These are phyloP conservation scores for Eugenia klotzschiana DNA, from an alignment of 441 rosid genomes.

Conservation along the genomic window DNA sequence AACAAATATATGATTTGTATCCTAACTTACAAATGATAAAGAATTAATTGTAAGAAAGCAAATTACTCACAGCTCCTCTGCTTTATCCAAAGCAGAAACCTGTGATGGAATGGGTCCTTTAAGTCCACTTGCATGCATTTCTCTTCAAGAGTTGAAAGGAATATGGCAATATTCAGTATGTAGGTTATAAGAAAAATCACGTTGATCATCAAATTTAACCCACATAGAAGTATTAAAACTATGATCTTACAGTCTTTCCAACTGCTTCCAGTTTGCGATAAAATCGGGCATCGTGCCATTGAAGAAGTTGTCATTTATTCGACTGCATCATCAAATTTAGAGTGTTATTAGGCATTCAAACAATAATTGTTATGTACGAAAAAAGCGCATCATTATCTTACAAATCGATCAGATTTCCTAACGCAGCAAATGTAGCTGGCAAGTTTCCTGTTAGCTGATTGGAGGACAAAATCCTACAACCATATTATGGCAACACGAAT, in stretches of 20 bases:
- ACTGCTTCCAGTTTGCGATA: conserved; percentile 35
- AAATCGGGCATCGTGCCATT: conserved; percentile 19
- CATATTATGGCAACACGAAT: background rate
- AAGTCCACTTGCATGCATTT: conserved; percentile 30
- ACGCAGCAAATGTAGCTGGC: conserved; percentile 16
- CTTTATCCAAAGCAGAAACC: conserved; percentile 11
- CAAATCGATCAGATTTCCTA: conserved; percentile 27
- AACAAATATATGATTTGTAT: background rate
- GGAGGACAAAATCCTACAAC: conserved; percentile 26
- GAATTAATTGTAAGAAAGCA: background rate
- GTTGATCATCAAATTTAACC: background rate
- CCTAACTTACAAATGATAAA: background rate
- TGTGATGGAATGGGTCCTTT: conserved; percentile 30
- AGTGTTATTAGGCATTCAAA: background rate
- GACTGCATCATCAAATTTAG: background rate
- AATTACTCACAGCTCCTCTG: conserved; percentile 23
- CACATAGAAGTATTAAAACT: background rate
- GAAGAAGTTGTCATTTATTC: conserved; percentile 28
- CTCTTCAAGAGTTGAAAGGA: conserved; percentile 7
- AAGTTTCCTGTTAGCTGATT: conserved; percentile 25
- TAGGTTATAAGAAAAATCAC: background rate
- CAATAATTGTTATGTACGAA: background rate
- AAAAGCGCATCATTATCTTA: conserved; percentile 7
- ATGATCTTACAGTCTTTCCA: conserved; percentile 19
- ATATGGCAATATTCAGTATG: background rate